Conservation (phyloP, 2,329 filamentous ascomycete species). For the Pseudogymnoascus sp. region DNA sequence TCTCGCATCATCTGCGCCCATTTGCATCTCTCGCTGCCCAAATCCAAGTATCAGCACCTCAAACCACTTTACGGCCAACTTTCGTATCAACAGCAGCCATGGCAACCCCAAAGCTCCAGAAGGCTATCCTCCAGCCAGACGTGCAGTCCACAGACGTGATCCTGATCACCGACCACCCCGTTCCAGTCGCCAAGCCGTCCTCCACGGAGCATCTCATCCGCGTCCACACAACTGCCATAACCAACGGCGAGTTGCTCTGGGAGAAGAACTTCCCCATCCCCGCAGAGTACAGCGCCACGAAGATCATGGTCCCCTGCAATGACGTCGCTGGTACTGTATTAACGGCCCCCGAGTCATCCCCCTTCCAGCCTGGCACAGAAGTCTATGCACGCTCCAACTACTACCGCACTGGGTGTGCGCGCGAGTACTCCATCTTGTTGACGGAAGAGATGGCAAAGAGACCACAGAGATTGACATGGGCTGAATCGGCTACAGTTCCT, state of each 20-base stretch:
- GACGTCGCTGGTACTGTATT: conserved; percentile 39
- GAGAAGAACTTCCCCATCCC: conserved; percentile 29
- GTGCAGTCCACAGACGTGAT: conserved; percentile 14
- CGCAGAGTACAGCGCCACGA: conserved; percentile 16
- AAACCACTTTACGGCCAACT: neutral
- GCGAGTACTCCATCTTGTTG: conserved; percentile 33
- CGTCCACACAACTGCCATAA: conserved; percentile 35
- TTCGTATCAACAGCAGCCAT: neutral
- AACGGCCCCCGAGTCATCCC: conserved; percentile 30
- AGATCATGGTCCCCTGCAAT: conserved; percentile 34
- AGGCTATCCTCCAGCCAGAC: conserved; percentile 11
- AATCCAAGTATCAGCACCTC: neutral
- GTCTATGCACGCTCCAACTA: conserved; percentile 35
- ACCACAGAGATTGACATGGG: conserved; percentile 33
- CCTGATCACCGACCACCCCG: conserved; percentile 19
- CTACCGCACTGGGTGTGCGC: conserved; percentile 32
- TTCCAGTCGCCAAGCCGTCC: conserved; percentile 22
- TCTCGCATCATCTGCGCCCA: conserved; percentile 1
- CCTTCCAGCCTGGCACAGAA: conserved; percentile 35
- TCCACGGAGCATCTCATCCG: conserved; percentile 36
- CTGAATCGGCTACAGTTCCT: conserved; percentile 35
- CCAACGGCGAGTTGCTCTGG: conserved; percentile 41
- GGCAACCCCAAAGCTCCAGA: neutral
- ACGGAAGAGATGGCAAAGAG: conserved; percentile 34
- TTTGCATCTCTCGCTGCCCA: neutral